Base-by-base conservation (phyloP, 257 asterid genomes). In the Solanum megistacrolobum region DNA sequence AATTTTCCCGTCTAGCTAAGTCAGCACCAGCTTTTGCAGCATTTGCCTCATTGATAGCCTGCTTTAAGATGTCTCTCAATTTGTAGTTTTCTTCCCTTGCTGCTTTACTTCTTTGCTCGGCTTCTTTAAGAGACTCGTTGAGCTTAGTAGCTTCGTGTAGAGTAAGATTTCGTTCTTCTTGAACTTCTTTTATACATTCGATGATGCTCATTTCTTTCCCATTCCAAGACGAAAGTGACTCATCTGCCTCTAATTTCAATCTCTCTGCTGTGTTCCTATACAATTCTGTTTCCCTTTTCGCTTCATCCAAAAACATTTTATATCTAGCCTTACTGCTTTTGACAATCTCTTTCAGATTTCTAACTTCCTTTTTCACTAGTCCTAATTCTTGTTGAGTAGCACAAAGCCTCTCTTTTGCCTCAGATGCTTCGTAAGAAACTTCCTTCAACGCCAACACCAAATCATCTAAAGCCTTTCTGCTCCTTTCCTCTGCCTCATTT, bases 121-220 rank as follows among this genome's bases (percentile, higher is more conserved):
- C 92, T 7, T 92, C 89, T 31, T 90, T 91, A 20, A 94, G 69
- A 11, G 93, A 86, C 76, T 69, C 12, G 8, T 31, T 13, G 12
- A 69, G 92, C 55, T 89, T 93, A 16, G 74, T 81, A 31, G 89
- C 92, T 76, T 94, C 93, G 6, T 91, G 92, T 87, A 92, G 93
- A 1, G 92, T 86, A 5, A 87, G 25, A 7, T 95, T 94, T 71
- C 83, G 91, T 73, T 96, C 98, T 66, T 95, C 96, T 75, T 95
- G 98, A 0, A 94, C 95, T 79, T 90, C 18, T 48, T 94, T 96
- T 32, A 96, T 93, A 86, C 98, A 94, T 29, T 91, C 89, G 2
- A 95, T 93, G 74, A 95, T 92, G 2, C 98, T 95, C 92, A 95
- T 92, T 85, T 96, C 98, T 81, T 94, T 96, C 12, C 93, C 98